phyloP scores from a whole-genome alignment of 2,329 filamentous ascomycete genomes.

The Hypoxylon sp. region DNA sequence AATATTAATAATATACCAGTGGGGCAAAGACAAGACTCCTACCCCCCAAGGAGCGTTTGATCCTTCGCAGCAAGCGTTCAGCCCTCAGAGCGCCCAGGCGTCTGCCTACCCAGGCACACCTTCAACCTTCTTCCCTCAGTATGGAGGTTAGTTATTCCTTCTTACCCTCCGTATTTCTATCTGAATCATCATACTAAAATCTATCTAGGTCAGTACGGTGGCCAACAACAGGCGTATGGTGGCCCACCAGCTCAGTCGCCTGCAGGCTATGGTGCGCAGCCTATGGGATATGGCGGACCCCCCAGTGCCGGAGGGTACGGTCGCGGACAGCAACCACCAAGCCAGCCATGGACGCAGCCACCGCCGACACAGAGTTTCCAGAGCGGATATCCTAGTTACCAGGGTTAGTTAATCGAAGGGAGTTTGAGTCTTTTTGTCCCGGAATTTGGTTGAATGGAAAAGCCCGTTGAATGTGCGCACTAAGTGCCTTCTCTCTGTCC shows the following conservation, averaged over 20 bases:
- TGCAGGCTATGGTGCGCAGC: slow-evolving; percentile 74
- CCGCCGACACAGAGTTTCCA: slow-evolving; percentile 70
- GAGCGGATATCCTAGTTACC: slow-evolving; percentile 75
- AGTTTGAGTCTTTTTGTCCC: slow-evolving; percentile 18
- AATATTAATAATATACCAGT: slow-evolving; percentile 71
- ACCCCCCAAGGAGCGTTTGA: slow-evolving; percentile 80
- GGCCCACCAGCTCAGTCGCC: slow-evolving; percentile 74
- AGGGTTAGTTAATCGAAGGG: slow-evolving; percentile 62
- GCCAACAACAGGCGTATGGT: slow-evolving; percentile 77
- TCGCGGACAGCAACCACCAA: slow-evolving; percentile 76
- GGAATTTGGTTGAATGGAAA: slow-evolving; percentile 37
- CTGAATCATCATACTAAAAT: slow-evolving; percentile 63
- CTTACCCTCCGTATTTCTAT: slow-evolving; percentile 62
- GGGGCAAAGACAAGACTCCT: slow-evolving; percentile 98
- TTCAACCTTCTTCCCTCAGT: slow-evolving; percentile 91
- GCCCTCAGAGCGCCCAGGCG: slow-evolving; percentile 81
- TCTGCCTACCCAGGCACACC: slow-evolving; percentile 83
- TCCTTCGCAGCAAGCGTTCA: slow-evolving; percentile 78
- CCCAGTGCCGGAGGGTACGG: slow-evolving; percentile 88
- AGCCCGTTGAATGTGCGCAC: slow-evolving; percentile 28
- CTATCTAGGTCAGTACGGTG: slow-evolving; percentile 68
- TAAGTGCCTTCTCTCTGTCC: slow-evolving; percentile 28
- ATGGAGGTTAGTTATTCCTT: slow-evolving; percentile 75
- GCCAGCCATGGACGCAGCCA: slow-evolving; percentile 69
- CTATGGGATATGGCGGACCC: slow-evolving; percentile 79